A percentile compares a stretch with the other conserved stretches of the same genome.
phyloP scores from a whole-genome alignment of 2,329 filamentous ascomycete species.

The Aspergillus tanneri region DNA sequence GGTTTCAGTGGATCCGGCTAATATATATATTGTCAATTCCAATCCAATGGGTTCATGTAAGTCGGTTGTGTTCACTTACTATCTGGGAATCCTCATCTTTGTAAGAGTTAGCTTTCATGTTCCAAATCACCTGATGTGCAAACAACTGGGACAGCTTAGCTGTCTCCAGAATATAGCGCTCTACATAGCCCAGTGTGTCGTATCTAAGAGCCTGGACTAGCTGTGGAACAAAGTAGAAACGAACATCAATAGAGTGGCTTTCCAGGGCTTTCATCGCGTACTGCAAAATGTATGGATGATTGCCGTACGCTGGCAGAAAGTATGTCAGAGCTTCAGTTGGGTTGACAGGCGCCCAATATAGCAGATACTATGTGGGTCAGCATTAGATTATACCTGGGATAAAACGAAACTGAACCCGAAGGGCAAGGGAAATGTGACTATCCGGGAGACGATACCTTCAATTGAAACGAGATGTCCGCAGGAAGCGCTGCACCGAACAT shows the following conservation, averaged over 20 bases:
- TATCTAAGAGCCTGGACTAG: conserved; percentile 95
- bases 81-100: conserved; percentile 92
- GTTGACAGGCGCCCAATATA: conserved; percentile 91
- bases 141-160: conserved; percentile 97
- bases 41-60: neutral
- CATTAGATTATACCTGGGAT: neutral
- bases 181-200: conserved; percentile 88
- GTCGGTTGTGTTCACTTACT: conserved; percentile 48
- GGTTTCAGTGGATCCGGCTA: conserved; percentile 90
- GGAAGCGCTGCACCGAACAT: conserved; percentile 76
- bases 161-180: conserved; percentile 94
- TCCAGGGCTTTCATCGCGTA: conserved; percentile 96
- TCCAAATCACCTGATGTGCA: conserved; percentile 99
- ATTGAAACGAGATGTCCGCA: conserved; percentile 74
- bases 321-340: conserved; percentile 90
- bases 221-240: conserved; percentile 98
- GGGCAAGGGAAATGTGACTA: too few relatives aligned
- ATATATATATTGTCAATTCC: conserved; percentile 12
- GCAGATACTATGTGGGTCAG: conserved; percentile 62
- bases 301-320: conserved; percentile 85
- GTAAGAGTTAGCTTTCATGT: conserved; percentile 98
- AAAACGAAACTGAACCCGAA: neutral
- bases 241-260: conserved; percentile 91
- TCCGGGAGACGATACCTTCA: conserved; percentile 62
- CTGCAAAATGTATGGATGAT: conserved; percentile 90